A percentile compares a stretch with the other conserved stretches of the same genome.
Evolutionary conservation across 164 flowering plant species (phyloP).

Genomic region (Euptelea pleiosperma): DNA sequence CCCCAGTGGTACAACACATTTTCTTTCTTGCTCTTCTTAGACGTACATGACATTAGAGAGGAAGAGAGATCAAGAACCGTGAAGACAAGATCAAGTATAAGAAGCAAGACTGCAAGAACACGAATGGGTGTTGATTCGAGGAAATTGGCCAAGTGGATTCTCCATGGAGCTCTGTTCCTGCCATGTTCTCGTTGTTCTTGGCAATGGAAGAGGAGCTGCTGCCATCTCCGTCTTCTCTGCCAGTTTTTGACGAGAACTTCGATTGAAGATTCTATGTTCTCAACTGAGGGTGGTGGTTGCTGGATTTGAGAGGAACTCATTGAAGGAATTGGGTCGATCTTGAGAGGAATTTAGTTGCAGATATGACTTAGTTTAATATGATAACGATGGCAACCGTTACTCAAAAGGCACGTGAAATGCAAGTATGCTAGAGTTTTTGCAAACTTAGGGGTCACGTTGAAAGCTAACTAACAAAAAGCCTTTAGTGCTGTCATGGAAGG

Average conservation of each 20-base stretch:
- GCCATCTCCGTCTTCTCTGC: constrained; percentile 36
- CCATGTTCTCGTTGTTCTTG: constrained; percentile 6
- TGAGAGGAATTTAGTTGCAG: background rate
- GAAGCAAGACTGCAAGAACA: constrained; percentile 31
- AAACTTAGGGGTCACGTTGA: constrained; percentile 21
- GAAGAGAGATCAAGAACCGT: constrained; percentile 54
- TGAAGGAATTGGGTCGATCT: background rate
- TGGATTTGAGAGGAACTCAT: constrained; percentile 19
- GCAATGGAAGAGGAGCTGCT: constrained; percentile 10
- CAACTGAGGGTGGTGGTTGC: constrained; percentile 15
- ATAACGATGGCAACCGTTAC: background rate
- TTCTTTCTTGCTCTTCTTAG: constrained; percentile 1
- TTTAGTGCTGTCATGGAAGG: background rate
- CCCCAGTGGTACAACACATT: constrained; percentile 41
- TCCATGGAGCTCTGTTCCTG: constrained; percentile 36
- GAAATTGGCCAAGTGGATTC: constrained; percentile 35
- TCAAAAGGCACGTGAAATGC: constrained; percentile 16
- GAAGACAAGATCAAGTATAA: constrained; percentile 41
- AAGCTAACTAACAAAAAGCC: background rate
- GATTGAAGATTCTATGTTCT: constrained; percentile 32
- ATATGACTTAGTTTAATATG: background rate
- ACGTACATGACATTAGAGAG: constrained; percentile 32
- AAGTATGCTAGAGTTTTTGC: constrained; percentile 5
- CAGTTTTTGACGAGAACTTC: constrained; percentile 33
- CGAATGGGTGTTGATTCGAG: constrained; percentile 46